phyloP scores from a whole-genome alignment of 352 stramenopile genomes.

The Phytophthora agathidicida region DNA sequence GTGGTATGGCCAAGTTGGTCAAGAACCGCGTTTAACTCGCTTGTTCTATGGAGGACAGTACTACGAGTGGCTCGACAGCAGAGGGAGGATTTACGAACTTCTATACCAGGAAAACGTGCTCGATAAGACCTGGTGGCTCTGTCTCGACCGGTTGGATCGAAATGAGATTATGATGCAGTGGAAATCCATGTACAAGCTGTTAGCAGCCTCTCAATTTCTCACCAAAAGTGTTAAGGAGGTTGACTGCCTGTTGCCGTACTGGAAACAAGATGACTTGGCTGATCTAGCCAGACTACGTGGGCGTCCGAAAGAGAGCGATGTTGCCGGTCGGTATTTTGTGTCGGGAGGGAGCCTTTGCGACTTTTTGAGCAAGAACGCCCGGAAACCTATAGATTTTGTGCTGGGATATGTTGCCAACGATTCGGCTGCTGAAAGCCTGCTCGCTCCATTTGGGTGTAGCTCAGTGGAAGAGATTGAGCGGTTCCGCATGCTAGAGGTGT shows the following conservation, averaged over 20 bases:
- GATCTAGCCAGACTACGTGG: not conserved
- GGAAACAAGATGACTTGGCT: slow-evolving; percentile 4
- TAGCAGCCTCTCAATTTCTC: slow-evolving; percentile 4
- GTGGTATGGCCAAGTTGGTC: not conserved
- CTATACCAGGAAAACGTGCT: not conserved
- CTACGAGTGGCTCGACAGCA: slow-evolving; percentile 3
- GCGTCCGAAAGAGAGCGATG: not conserved
- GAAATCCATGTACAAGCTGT: not conserved
- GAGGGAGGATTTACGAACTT: not conserved
- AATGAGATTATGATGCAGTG: not conserved
- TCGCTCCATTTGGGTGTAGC: not conserved
- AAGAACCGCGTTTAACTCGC: not conserved
- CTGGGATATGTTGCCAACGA: not conserved
- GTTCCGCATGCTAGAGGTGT: slow-evolving; percentile 5
- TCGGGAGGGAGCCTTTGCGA: slow-evolving; percentile 11
- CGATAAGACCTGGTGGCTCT: not conserved
- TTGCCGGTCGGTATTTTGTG: slow-evolving; percentile 4
- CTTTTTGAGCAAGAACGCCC: not conserved
- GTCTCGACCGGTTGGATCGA: slow-evolving; percentile 3
- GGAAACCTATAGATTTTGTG: not conserved
- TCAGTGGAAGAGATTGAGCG: slow-evolving; percentile 2
- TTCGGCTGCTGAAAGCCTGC: not conserved
- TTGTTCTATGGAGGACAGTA: slow-evolving; percentile 8
- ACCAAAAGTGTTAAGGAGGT: not conserved
- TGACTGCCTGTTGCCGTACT: slow-evolving; percentile 8